Percentiles rank a stretch among this genome's conserved stretches.
Evolutionary conservation across 2,329 filamentous ascomycete species (phyloP).

Genomic region (Monilinia vaccinii-corymbosi): DNA sequence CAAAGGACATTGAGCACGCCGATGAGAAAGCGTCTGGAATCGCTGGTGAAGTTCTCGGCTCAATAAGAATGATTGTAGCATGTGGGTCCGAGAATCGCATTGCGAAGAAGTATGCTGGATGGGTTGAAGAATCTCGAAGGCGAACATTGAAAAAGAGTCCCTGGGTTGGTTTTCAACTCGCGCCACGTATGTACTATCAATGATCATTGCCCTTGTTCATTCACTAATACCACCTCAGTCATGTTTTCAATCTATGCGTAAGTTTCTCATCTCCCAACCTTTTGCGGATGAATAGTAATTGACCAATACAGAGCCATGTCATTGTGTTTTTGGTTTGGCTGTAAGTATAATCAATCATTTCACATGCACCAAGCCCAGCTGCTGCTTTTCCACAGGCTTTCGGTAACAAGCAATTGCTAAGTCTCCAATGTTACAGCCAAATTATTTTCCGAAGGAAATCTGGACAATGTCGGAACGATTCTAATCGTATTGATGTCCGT

Average conservation of each 20-base stretch:
- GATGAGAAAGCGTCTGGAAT: constrained; percentile 50
- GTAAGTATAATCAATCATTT: background rate
- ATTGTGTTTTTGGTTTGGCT: constrained; percentile 55
- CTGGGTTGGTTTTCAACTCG: constrained; percentile 43
- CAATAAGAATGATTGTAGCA: constrained; percentile 53
- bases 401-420: background rate
- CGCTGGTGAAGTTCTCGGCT: constrained; percentile 51
- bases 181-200: constrained; percentile 28
- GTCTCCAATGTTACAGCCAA: constrained; percentile 28
- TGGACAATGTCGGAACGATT: constrained; percentile 44
- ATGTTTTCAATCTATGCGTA: constrained; percentile 28
- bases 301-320: constrained; percentile 39
- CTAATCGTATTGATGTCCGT: constrained; percentile 31
- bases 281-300: constrained; percentile 6
- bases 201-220: background rate
- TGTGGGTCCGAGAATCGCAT: constrained; percentile 52
- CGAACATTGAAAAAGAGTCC: constrained; percentile 43
- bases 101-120: constrained; percentile 42
- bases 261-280: background rate
- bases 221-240: constrained; percentile 26
- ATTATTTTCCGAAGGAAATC: constrained; percentile 37
- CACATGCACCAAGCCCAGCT: background rate
- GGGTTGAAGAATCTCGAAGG: constrained; percentile 44
- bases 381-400: background rate
- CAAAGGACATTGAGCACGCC: constrained; percentile 37